Evolutionary conservation across 257 asterid species (phyloP).

Genomic region (Paulownia fortunei): DNA sequence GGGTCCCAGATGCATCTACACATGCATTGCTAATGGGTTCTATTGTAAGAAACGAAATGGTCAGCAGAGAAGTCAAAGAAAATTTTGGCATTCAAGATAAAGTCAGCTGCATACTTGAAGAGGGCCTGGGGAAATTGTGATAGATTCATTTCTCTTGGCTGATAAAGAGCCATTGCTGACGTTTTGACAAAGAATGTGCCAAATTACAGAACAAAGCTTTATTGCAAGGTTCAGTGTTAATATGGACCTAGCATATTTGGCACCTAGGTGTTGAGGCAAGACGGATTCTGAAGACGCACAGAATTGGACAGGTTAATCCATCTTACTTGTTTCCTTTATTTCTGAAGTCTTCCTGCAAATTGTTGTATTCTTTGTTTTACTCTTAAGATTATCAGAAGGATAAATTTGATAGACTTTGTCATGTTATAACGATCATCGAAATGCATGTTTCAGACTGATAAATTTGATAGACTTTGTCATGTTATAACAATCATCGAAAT

Average conservation of each 20-base stretch:
- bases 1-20: slow-evolving; percentile 71
- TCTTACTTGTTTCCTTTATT: neutral
- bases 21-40: slow-evolving; percentile 71
- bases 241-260: neutral
- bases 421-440: neutral
- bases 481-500: neutral
- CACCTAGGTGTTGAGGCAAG: neutral
- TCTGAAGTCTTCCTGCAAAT: neutral
- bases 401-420: neutral
- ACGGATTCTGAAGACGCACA: neutral
- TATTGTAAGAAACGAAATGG: slow-evolving; percentile 31
- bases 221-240: slow-evolving; percentile 14
- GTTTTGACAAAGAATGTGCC: neutral
- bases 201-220: neutral
- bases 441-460: neutral
- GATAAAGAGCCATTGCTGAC: neutral
- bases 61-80: slow-evolving; percentile 12
- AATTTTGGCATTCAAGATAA: slow-evolving; percentile 44
- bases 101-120: slow-evolving; percentile 69
- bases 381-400: neutral
- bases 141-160: neutral
- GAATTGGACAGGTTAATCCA: slow-evolving; percentile 25
- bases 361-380: neutral
- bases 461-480: neutral
- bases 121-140: slow-evolving; percentile 54